Conservation (phyloP, 2,329 filamentous ascomycete species). For the Coniochaeta sp. region DNA sequence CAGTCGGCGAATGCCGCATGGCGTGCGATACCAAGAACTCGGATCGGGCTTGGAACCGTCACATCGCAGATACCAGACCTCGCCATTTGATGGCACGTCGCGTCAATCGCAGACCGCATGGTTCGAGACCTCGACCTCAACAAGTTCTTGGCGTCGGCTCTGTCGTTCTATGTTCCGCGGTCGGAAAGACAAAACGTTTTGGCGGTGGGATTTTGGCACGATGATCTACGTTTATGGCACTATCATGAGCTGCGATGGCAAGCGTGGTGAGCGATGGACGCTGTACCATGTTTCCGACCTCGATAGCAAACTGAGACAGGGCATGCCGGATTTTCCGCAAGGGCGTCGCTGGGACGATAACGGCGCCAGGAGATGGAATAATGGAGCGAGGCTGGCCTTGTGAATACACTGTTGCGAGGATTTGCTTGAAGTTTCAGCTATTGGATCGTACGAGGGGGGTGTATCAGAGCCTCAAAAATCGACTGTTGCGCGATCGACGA, state of each 20-base stretch:
- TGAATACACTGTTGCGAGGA: background rate
- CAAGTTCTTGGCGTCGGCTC: too few relatives aligned
- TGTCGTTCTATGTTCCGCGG: too few relatives aligned
- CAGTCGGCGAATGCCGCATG: too few relatives aligned
- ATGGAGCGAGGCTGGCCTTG: background rate
- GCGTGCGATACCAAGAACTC: too few relatives aligned
- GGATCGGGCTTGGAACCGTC: too few relatives aligned
- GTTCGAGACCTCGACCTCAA: too few relatives aligned
- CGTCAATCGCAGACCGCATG: too few relatives aligned
- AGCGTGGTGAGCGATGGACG: background rate
- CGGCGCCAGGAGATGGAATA: slow-evolving; percentile 6
- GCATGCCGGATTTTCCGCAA: slow-evolving; percentile 4
- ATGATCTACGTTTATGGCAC: background rate
- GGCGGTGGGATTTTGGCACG: background rate
- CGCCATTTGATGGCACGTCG: too few relatives aligned
- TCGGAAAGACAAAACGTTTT: background rate
- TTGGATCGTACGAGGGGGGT: slow-evolving; percentile 10
- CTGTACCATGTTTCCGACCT: background rate
- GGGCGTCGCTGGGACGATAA: background rate
- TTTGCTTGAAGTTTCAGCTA: slow-evolving; percentile 6
- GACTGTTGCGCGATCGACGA: background rate
- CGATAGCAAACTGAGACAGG: background rate
- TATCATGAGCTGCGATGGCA: background rate
- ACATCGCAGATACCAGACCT: too few relatives aligned
- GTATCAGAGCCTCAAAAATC: slow-evolving; percentile 1